Evolutionary conservation across 2,329 filamentous ascomycete species (phyloP), one percentile per base, ranked within the genome.

Genomic region (Arachnomyces sp.): DNA sequence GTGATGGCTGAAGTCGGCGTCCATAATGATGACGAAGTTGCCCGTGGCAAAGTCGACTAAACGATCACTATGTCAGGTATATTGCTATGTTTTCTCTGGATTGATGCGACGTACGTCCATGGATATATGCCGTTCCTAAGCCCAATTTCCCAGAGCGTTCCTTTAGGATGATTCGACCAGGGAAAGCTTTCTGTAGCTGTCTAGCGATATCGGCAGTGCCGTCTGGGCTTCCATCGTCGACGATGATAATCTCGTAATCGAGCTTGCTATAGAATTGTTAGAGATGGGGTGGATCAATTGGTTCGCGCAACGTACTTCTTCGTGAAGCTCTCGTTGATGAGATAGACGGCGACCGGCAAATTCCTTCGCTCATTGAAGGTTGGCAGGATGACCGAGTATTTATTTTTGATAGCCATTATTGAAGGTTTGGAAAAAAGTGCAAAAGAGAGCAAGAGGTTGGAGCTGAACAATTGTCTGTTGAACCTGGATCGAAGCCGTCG

Each of bases 21-120:
- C 92, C 92, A 98, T 98, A 76, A 98, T 98, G 73, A 98, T 86
- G 61, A 98, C 86, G 60, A 81, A 96, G 76, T 93, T 95, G 56
- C 92, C 92, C 15, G 81, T 88, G 16, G 77, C 84, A 61, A 85
- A 96, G 63, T 95, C 79, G 45, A 98, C n/a, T n/a, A n/a, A n/a
- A n/a, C n/a, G n/a, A n/a, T n/a, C n/a, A n/a, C n/a, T n/a, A n/a
- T n/a, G n/a, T n/a, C n/a, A n/a, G n/a, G n/a, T n/a, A n/a, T n/a
- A n/a, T n/a, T n/a, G n/a, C n/a, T n/a, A n/a, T n/a, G n/a, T n/a
- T n/a, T n/a, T n/a, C n/a, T n/a, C n/a, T n/a, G n/a, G n/a, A n/a
- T n/a, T n/a, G n/a, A n/a, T n/a, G n/a, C n/a, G n/a, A n/a, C n/a
- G n/a, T n/a, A n/a, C n/a, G 75, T 38, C 90, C 90, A 67, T 95